Base-by-base conservation (phyloP, 2,329 filamentous ascomycete species). In the Xylariaceae sp. region DNA sequence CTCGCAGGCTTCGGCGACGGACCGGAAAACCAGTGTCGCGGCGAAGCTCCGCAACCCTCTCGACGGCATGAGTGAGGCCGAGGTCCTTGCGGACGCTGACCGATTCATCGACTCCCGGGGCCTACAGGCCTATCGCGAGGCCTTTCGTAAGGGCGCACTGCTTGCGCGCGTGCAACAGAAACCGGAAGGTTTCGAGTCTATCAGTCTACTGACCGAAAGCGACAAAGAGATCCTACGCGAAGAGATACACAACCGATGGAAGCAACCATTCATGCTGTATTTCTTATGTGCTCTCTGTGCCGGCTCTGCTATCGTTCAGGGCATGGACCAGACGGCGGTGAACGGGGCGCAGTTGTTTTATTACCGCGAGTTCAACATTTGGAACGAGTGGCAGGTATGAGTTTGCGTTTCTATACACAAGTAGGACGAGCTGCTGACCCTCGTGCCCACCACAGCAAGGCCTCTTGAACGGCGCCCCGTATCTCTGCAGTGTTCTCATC, bases 261-360 rank as follows among this genome's bases (percentile, higher is more conserved):
- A 72, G 12, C 81, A 87, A 49, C 83, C 83, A 0, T 68, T 63
- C 53, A 71, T 75, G 52, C 69, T 86, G 37, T 85, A 85, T 60
- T 67, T 81, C 38, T 72, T 85, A 2, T 78, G 87, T 44, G 55
- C 81, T 4, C 64, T 65, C 63, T 59, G 46, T 56, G 57, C 42
- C 34, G 65, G 50, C 4, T 50, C 48, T 16, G 82, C 83, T 11
- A 79, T 80, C 15, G 81, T 86, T 0, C 81, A 85, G 55, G 82
- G 81, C 54, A 82, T 81, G 78, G 79, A 84, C 57, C 77, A 84
- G 59, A 82, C 79, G 1, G 81, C 82, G 8, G 78, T 83, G 47
- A 84, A 84, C 53, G 80, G 80, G 29, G 81, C 79, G 8, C 81
- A 85, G 50, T 68, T 79, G 17, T 82, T 82, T 57, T 85, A 81